Evolutionary conservation across 257 asterid species (phyloP).

Genomic region (Solanum chmielewskii): DNA sequence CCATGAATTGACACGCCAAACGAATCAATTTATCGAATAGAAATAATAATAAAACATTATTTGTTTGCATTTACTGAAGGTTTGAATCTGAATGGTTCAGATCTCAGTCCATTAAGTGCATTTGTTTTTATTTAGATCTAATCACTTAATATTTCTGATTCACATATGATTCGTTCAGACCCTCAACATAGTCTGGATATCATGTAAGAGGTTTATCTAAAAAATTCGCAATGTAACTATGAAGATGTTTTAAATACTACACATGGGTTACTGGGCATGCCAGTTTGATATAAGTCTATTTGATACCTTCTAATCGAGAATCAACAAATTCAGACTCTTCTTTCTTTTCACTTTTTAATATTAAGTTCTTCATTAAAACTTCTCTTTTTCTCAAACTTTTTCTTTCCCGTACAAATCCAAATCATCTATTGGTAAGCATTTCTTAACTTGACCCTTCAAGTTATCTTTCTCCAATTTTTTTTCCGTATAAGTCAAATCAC

Average conservation of each 20-base stretch:
- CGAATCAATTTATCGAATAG: neutral
- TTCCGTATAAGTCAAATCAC: neutral
- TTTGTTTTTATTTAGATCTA: neutral
- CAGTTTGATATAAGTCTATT: too few relatives aligned
- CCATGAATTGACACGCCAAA: neutral
- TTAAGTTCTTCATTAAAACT: neutral
- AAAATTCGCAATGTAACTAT: too few relatives aligned
- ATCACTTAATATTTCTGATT: too few relatives aligned
- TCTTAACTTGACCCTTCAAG: neutral
- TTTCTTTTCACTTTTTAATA: neutral
- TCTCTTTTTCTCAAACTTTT: neutral
- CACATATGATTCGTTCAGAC: neutral
- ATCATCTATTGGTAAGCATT: neutral
- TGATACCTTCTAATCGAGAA: too few relatives aligned
- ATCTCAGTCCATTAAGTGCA: neutral
- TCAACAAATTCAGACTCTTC: neutral
- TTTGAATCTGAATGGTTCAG: neutral
- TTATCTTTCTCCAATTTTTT: neutral
- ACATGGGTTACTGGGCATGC: too few relatives aligned
- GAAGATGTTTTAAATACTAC: too few relatives aligned
- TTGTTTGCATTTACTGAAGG: neutral
- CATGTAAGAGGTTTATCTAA: neutral
- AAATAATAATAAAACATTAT: too few relatives aligned
- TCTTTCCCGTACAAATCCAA: neutral
- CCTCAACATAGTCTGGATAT: neutral